Evolutionary conservation across 1,139 yeast genomes (phyloP).

Genomic region (Lodderomyces orthopsilosis): DNA sequence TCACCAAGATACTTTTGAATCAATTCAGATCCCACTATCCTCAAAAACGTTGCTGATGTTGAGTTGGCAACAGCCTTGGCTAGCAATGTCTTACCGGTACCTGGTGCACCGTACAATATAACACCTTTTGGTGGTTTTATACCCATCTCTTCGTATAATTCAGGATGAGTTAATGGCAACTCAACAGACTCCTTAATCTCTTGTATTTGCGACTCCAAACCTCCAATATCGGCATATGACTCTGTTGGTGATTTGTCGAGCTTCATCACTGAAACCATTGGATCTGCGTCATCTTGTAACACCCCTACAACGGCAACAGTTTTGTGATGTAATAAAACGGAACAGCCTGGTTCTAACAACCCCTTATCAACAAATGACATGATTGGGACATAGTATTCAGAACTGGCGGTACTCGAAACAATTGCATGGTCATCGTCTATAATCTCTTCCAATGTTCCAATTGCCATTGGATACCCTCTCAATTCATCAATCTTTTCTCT

Average conservation of each 20-base stretch:
- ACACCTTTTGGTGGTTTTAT: constrained; percentile 99
- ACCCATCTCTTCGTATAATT: constrained; percentile 98
- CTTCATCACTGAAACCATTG: constrained; percentile 97
- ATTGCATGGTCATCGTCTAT: constrained; percentile 99
- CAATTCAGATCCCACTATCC: constrained; percentile 96
- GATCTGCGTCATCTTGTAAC: constrained; percentile 92
- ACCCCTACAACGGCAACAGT: constrained; percentile 95
- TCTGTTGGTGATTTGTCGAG: constrained; percentile 97
- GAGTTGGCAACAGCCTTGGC: constrained; percentile 99
- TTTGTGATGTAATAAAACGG: constrained; percentile 92
- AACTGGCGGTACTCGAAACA: constrained; percentile 93
- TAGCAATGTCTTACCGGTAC: constrained; percentile 94
- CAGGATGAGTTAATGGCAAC: constrained; percentile 96
- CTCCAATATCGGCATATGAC: constrained; percentile 96
- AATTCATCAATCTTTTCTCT: constrained; percentile 92
- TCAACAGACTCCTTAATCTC: constrained; percentile 98
- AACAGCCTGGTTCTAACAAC: constrained; percentile 95
- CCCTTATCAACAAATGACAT: constrained; percentile 98
- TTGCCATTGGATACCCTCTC: constrained; percentile 95
- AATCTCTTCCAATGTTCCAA: constrained; percentile 94
- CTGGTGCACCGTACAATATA: constrained; percentile 97
- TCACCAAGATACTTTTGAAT: constrained; percentile 97
- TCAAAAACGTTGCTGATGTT: constrained; percentile 91
- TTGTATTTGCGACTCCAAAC: constrained; percentile 92
- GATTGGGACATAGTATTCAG: constrained; percentile 94